phyloP scores from a whole-genome alignment of 208 protist genomes.

The Zelonia costaricensis region DNA sequence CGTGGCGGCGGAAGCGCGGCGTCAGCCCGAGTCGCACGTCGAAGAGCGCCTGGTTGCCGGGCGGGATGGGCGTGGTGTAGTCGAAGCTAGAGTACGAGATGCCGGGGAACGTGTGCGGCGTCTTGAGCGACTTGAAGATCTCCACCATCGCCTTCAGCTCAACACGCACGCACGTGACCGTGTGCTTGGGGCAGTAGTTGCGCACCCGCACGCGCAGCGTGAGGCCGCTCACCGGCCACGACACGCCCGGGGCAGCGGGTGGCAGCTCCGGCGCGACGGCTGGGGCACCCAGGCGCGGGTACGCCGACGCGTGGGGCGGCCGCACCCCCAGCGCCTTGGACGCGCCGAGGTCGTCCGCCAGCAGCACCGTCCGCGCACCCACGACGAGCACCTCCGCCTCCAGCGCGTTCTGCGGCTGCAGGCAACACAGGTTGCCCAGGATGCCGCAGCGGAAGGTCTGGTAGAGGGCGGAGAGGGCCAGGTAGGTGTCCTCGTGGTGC shows the following conservation, averaged over 20 bases:
- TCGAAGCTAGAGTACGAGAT: constrained; percentile 52
- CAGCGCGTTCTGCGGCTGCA: constrained; percentile 33
- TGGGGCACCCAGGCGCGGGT: constrained; percentile 9
- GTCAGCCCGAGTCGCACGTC: constrained; percentile 37
- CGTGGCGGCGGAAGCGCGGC: constrained; percentile 46
- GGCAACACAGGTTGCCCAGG: constrained; percentile 57
- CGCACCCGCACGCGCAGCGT: constrained; percentile 49
- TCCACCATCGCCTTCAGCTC: constrained; percentile 54
- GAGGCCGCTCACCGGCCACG: constrained; percentile 43
- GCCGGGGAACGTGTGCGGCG: constrained; percentile 35
- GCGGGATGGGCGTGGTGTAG: constrained; percentile 47
- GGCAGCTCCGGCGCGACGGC: constrained; percentile 4
- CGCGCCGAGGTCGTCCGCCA: constrained; percentile 32
- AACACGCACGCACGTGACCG: constrained; percentile 41
- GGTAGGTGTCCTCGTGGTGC: constrained; percentile 17
- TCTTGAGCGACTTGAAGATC: constrained; percentile 65
- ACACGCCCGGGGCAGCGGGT: constrained; percentile 24
- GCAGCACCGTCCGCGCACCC: constrained; percentile 41
- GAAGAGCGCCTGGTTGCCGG: constrained; percentile 43
- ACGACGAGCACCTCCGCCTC: constrained; percentile 63
- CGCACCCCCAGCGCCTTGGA: constrained; percentile 26
- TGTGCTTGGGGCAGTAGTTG: constrained; percentile 35
- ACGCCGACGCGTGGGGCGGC: constrained; percentile 1
- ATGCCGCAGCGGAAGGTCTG: constrained; percentile 49
- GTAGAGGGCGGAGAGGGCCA: constrained; percentile 46